A percentile compares a stretch with the other conserved stretches of the same genome.
phyloP scores from a whole-genome alignment of 1,284 basidiomycete species.

The Marasmius fiardii region DNA sequence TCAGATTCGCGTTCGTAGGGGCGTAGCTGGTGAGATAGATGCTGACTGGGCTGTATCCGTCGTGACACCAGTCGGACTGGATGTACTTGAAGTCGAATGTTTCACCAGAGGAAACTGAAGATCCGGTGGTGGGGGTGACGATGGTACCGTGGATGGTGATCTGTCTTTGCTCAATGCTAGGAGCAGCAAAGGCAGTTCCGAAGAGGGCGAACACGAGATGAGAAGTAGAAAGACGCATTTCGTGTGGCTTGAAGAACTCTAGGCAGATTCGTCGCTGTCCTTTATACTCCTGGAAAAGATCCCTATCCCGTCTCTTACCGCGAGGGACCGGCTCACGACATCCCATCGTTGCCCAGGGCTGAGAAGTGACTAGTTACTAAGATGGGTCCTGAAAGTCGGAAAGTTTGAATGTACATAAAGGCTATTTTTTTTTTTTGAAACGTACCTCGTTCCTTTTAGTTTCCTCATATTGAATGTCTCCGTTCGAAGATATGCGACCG shows the following conservation, averaged over 20 bases:
- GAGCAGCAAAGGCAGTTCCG: background rate
- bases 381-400: too few species aligned
- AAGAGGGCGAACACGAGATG: background rate
- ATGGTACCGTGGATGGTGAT: constrained; percentile 15
- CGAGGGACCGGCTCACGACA: too few species aligned
- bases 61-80: constrained; percentile 21
- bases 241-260: background rate
- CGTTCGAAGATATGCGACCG: too few species aligned
- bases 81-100: constrained; percentile 16
- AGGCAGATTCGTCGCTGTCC: too few species aligned
- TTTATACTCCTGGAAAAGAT: too few species aligned
- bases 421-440: too few species aligned
- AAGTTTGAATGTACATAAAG: too few species aligned
- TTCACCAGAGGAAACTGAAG: constrained; percentile 1
- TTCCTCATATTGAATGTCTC: too few species aligned
- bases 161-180: background rate
- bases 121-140: constrained; percentile 8
- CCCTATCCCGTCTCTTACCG: too few species aligned
- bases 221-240: background rate
- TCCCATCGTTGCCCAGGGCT: too few species aligned
- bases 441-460: too few species aligned
- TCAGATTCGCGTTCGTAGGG: constrained; percentile 16
- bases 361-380: too few species aligned
- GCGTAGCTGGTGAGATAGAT: constrained; percentile 18
- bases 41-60: constrained; percentile 17